Evolutionary conservation across 345 rosid genomes (phyloP).

Genomic region (Gossypium sturtianum): DNA sequence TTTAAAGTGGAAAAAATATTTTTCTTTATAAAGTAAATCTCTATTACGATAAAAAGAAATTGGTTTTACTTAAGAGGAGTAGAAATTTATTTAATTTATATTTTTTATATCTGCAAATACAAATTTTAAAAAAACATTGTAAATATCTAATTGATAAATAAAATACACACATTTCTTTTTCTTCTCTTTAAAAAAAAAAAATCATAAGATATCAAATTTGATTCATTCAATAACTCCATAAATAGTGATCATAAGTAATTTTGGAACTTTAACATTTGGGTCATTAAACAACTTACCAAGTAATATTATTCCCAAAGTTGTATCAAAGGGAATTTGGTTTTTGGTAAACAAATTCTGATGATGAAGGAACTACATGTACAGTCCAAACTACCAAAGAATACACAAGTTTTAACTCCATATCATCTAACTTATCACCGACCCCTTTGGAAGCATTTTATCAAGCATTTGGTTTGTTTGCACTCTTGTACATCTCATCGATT

Average conservation of each 20-base stretch:
- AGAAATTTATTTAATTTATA: too few species aligned
- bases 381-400: neutral
- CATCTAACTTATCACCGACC: neutral
- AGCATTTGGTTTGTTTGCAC: constrained; percentile 34
- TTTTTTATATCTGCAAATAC: too few species aligned
- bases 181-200: too few species aligned
- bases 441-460: constrained; percentile 2
- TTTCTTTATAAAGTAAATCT: too few species aligned
- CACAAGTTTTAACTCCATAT: neutral
- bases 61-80: too few species aligned
- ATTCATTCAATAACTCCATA: too few species aligned
- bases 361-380: neutral
- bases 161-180: too few species aligned
- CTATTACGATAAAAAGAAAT: too few species aligned
- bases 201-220: too few species aligned
- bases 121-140: too few species aligned
- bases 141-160: too few species aligned
- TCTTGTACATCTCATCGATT: constrained; percentile 70
- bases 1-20: too few species aligned
- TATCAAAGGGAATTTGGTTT: neutral
- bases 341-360: neutral
- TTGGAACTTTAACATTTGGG: neutral
- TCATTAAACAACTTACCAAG: neutral
- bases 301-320: neutral
- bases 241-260: neutral